Conservation (phyloP, 108 stramenopile species). For the Aurantiochytrium sp. region DNA sequence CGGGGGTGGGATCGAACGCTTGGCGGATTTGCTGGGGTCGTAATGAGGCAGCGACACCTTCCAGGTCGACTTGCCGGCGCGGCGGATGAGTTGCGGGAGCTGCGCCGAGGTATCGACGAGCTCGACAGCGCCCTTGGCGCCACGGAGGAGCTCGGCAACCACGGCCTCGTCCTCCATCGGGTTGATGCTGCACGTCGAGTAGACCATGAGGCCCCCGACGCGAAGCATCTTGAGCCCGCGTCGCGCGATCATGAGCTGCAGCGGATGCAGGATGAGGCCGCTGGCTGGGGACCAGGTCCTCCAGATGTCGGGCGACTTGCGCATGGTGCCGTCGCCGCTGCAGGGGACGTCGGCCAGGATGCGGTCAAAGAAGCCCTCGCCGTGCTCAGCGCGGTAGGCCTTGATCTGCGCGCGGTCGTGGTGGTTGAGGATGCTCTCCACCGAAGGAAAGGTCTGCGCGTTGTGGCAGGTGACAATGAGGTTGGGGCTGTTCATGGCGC, state of each 20-base stretch:
- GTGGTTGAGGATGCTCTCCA: background rate
- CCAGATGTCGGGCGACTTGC: conserved; percentile 91
- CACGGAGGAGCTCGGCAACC: conserved; percentile 65
- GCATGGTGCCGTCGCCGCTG: conserved; percentile 91
- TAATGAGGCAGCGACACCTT: background rate
- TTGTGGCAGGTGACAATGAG: conserved; percentile 80
- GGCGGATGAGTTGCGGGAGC: conserved; percentile 63
- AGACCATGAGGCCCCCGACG: conserved; percentile 80
- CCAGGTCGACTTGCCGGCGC: conserved; percentile 82
- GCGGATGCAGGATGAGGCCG: conserved; percentile 43
- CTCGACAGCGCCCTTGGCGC: conserved; percentile 45
- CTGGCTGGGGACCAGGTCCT: conserved; percentile 57
- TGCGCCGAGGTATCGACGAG: conserved; percentile 70
- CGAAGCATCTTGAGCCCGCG: conserved; percentile 52
- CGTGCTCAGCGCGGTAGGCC: background rate
- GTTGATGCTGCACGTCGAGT: conserved; percentile 93
- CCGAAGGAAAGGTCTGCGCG: conserved; percentile 76
- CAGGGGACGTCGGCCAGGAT: conserved; percentile 97
- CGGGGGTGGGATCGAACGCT: too few relatives aligned
- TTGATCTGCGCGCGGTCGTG: background rate
- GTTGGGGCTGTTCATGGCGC: conserved; percentile 64
- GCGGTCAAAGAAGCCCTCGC: conserved; percentile 73
- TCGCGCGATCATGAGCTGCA: conserved; percentile 54
- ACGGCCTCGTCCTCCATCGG: conserved; percentile 98
- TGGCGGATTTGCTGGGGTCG: background rate